Evolutionary conservation across 768 basidiomycete genomes (phyloP).

Genomic region (Suillus cothurnatus): DNA sequence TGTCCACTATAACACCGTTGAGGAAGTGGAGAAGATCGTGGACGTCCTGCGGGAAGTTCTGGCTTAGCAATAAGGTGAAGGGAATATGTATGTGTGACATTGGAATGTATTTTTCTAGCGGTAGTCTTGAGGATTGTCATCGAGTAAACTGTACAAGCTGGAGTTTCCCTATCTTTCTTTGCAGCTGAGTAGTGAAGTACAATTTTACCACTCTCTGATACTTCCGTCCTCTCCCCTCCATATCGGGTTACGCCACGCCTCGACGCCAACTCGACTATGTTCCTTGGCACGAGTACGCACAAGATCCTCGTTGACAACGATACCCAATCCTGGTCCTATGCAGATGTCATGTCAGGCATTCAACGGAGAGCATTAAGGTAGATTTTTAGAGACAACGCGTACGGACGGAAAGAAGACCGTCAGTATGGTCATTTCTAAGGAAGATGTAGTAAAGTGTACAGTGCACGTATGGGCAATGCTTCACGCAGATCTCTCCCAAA

Average conservation of each 20-base stretch:
- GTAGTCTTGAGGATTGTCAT: background rate
- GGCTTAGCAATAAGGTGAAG: slow-evolving; percentile 7
- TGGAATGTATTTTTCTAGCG: background rate
- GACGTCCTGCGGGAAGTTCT: slow-evolving; percentile 54
- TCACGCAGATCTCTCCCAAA: background rate
- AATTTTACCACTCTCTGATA: slow-evolving; percentile 53
- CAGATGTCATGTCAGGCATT: background rate
- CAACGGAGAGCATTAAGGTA: no score
- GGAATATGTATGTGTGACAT: background rate
- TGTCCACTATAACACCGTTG: slow-evolving; percentile 78
- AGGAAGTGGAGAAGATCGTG: slow-evolving; percentile 67
- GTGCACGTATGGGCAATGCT: background rate
- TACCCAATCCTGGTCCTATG: slow-evolving; percentile 60
- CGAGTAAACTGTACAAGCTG: background rate
- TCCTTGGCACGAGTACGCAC: slow-evolving; percentile 37
- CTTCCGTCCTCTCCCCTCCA: slow-evolving; percentile 59
- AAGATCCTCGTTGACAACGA: slow-evolving; percentile 59
- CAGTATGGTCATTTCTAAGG: background rate
- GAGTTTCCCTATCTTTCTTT: background rate
- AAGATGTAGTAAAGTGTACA: background rate
- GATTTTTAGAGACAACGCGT: background rate
- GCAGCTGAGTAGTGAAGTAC: background rate
- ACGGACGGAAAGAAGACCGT: background rate
- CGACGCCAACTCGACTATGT: slow-evolving; percentile 19
- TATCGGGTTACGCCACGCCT: slow-evolving; percentile 37